These are phyloP conservation scores for Nicotiana knightiana DNA, from an alignment of 257 asterid genomes.

Conservation along the genomic window DNA sequence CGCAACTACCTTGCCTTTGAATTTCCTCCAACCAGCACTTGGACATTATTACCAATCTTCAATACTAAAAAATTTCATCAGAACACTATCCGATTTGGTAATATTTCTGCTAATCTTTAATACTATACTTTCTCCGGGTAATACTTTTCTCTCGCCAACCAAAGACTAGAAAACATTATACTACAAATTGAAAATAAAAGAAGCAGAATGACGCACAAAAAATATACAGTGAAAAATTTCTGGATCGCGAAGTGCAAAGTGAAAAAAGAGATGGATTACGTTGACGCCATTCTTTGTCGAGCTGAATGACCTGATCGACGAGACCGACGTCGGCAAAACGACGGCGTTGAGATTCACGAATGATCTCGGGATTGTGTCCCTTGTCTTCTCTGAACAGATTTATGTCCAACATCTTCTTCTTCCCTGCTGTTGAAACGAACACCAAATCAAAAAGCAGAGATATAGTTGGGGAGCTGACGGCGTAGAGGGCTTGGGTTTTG, in stretches of 20 bases:
- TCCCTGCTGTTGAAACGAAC: neutral
- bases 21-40: neutral
- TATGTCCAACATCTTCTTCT: conserved; percentile 68
- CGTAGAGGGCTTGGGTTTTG: no score
- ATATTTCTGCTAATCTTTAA: neutral
- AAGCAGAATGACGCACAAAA: neutral
- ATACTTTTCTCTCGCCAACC: neutral
- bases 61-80: neutral
- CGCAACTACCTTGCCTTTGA: neutral
- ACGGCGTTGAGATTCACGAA: conserved; percentile 83
- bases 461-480: no score
- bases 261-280: conserved; percentile 29
- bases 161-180: no score
- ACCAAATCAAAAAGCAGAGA: no score
- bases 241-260: neutral
- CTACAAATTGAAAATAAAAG: neutral
- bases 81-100: neutral
- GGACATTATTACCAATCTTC: neutral
- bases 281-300: conserved; percentile 76
- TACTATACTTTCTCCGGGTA: neutral
- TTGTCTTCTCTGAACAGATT: conserved; percentile 83
- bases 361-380: conserved; percentile 73
- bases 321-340: conserved; percentile 54
- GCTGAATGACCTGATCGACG: conserved; percentile 77
- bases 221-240: neutral